phyloP scores from a whole-genome alignment of 139 green algal species.

The Dunaliella primolecta region DNA sequence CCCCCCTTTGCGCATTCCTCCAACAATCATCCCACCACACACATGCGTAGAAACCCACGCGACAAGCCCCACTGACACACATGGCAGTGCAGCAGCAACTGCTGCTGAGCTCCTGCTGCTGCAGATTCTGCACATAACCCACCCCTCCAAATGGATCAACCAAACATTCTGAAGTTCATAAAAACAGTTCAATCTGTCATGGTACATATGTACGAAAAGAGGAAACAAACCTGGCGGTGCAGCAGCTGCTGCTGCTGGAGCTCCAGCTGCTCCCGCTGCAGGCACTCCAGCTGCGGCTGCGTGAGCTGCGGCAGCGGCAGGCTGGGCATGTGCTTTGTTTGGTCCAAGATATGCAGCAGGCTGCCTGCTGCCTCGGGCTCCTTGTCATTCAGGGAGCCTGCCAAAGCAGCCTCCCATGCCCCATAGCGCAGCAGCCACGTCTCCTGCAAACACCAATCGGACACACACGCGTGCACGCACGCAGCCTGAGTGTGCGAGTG shows the following conservation, averaged over 20 bases:
- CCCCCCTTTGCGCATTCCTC: too few species aligned
- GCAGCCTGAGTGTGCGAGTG: too few species aligned
- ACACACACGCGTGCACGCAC: too few species aligned
- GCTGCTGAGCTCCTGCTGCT: neutral
- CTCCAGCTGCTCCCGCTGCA: neutral
- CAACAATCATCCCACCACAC: too few species aligned
- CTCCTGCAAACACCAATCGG: neutral
- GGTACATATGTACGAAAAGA: neutral
- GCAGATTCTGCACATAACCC: neutral
- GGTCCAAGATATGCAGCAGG: neutral
- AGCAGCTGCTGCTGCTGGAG: neutral
- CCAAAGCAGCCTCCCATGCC: neutral
- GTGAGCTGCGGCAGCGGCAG: neutral
- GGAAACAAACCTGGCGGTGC: neutral
- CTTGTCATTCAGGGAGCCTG: neutral
- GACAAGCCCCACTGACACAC: neutral
- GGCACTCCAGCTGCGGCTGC: neutral
- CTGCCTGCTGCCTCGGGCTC: neutral
- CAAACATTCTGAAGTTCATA: too few species aligned
- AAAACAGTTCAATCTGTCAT: neutral
- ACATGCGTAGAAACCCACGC: too few species aligned
- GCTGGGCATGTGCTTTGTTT: neutral
- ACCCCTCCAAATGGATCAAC: too few species aligned
- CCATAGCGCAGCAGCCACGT: conserved; percentile 9
- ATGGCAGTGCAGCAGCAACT: neutral